phyloP scores from a whole-genome alignment of 176 grass and related monocot genomes.

The Zea mays region DNA sequence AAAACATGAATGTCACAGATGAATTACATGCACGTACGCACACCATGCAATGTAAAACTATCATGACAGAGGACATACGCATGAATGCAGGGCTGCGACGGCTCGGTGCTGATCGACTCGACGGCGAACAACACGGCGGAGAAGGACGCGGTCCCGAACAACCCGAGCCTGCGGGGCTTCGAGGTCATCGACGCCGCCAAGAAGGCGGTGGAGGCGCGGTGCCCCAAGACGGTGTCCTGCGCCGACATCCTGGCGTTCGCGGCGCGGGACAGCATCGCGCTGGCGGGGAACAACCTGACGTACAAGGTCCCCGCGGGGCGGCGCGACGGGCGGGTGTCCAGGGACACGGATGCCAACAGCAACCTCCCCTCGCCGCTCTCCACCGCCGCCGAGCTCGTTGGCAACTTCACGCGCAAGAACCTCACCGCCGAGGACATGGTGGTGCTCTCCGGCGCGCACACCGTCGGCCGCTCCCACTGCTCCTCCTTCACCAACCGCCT shows the following conservation, averaged over 20 bases:
- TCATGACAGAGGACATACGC: no score
- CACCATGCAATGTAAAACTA: no score
- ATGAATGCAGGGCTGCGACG: slow-evolving; percentile 55
- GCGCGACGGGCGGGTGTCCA: slow-evolving; percentile 46
- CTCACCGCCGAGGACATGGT: slow-evolving; percentile 71
- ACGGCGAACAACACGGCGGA: slow-evolving; percentile 50
- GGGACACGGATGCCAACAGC: background rate
- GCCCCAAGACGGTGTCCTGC: slow-evolving; percentile 56
- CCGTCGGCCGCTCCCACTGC: slow-evolving; percentile 61
- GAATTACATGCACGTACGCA: no score
- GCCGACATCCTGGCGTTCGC: slow-evolving; percentile 68
- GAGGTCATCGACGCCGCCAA: slow-evolving; percentile 61
- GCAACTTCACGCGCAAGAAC: slow-evolving; percentile 47
- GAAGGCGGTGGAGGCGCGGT: slow-evolving; percentile 53
- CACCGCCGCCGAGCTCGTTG: slow-evolving; percentile 38
- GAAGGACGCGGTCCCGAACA: slow-evolving; percentile 49
- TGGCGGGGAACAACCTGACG: slow-evolving; percentile 19
- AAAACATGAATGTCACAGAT: no score
- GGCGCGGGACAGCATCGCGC: slow-evolving; percentile 43
- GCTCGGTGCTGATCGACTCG: slow-evolving; percentile 72
- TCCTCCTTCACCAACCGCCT: slow-evolving; percentile 52
- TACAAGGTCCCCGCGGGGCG: slow-evolving; percentile 57
- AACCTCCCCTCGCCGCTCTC: slow-evolving; percentile 52
- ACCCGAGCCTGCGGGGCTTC: slow-evolving; percentile 63
- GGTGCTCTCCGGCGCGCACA: slow-evolving; percentile 63